phyloP scores from a whole-genome alignment of 2,329 filamentous ascomycete species.

The Beauveria sp. region DNA sequence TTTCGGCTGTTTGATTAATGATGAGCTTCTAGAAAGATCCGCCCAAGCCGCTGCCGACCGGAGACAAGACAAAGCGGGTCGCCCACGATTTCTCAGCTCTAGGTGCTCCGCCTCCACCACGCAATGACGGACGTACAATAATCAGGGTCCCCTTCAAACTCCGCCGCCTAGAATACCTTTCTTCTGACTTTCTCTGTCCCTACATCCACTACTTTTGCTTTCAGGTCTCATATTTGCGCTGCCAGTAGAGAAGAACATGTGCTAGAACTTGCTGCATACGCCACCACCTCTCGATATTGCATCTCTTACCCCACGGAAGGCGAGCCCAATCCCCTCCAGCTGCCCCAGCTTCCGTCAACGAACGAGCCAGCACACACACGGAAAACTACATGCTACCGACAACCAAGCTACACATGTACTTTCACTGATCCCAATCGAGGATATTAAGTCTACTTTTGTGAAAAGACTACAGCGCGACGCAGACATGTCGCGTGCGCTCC shows the following conservation, averaged over 20 bases:
- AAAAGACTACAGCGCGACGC: too few relatives aligned
- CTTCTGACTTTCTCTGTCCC: neutral
- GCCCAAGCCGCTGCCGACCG: neutral
- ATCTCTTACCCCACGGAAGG: neutral
- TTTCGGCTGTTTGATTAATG: too few relatives aligned
- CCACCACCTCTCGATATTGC: neutral
- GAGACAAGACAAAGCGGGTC: neutral
- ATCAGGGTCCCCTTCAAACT: slow-evolving; percentile 6
- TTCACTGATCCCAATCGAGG: too few relatives aligned
- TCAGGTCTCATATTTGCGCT: neutral
- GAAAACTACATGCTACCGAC: neutral
- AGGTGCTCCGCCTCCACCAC: neutral
- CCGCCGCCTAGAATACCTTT: neutral
- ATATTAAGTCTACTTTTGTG: too few relatives aligned
- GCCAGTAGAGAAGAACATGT: neutral
- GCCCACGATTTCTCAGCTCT: neutral
- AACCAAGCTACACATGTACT: neutral
- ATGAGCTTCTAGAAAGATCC: slow-evolving; percentile 6
- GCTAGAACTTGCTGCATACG: neutral
- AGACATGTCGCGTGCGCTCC: slow-evolving; percentile 28
- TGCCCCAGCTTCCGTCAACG: neutral
- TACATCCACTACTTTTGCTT: neutral
- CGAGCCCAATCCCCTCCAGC: neutral
- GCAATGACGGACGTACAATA: neutral
- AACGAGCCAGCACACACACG: neutral